These are phyloP conservation scores for Rhizopus delemar DNA, from an alignment of 371 early-diverging fungal genomes.

Conservation along the genomic window DNA sequence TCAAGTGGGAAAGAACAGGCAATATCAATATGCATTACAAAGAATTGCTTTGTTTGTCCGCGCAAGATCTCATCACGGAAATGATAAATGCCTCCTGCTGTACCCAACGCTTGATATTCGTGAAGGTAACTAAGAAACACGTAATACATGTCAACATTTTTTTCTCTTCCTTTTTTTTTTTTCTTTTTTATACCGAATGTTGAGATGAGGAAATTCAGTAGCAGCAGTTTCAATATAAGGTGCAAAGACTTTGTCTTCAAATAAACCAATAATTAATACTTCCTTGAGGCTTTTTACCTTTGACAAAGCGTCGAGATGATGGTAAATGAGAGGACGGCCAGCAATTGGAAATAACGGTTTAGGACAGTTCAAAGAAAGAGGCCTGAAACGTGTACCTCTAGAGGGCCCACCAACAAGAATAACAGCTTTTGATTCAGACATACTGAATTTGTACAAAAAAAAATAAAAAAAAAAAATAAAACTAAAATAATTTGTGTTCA, in stretches of 20 bases:
- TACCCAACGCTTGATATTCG: conserved; percentile 94
- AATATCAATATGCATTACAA: conserved; percentile 95
- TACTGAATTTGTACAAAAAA: conserved; percentile 2
- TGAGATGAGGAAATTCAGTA: conserved; percentile 78
- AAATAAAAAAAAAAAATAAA: neutral
- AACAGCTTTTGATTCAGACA: conserved; percentile 69
- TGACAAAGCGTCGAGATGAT: conserved; percentile 90
- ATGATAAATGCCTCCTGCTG: conserved; percentile 96
- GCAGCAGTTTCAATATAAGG: conserved; percentile 80
- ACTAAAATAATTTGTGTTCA: no score
- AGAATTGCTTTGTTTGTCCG: conserved; percentile 85
- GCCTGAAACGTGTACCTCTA: conserved; percentile 94
- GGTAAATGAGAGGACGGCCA: conserved; percentile 91
- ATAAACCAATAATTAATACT: conserved; percentile 93
- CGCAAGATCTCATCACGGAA: conserved; percentile 94
- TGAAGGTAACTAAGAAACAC: conserved; percentile 74
- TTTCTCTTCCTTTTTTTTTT: neutral
- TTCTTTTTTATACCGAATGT: conserved; percentile 69
- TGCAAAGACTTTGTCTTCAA: conserved; percentile 88
- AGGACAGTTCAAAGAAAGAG: conserved; percentile 89
- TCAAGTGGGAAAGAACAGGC: conserved; percentile 87
- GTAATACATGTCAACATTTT: neutral
- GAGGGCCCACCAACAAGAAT: conserved; percentile 97
- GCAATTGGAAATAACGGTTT: conserved; percentile 98
- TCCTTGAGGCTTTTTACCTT: conserved; percentile 86